Percentiles rank a stretch among this genome's conserved stretches.
Evolutionary conservation across 805 yeast species (phyloP).

Genomic region (Saturnispora halmiae): DNA sequence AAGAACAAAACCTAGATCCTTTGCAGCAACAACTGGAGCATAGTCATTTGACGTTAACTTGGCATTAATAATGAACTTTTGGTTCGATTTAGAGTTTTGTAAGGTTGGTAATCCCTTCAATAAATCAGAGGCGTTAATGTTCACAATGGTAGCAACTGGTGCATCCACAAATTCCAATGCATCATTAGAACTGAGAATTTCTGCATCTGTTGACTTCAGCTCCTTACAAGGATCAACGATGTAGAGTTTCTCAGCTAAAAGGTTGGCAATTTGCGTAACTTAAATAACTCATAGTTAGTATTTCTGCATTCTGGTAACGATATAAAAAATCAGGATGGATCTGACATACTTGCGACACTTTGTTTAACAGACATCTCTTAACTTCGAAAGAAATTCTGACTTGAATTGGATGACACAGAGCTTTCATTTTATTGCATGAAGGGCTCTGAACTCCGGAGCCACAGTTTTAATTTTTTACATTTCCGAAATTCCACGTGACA

Average conservation of each 20-base stretch:
- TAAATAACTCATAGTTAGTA: background rate
- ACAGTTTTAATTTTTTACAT: too few species aligned
- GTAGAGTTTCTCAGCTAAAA: slow-evolving; percentile 9
- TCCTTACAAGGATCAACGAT: slow-evolving; percentile 4
- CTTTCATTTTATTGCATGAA: slow-evolving; percentile 7
- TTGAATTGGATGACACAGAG: slow-evolving; percentile 5
- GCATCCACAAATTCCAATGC: slow-evolving; percentile 39
- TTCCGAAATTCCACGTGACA: slow-evolving; percentile 5
- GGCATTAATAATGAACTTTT: slow-evolving; percentile 50
- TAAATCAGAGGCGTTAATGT: slow-evolving; percentile 37
- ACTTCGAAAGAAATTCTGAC: background rate
- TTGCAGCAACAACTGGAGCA: slow-evolving; percentile 58
- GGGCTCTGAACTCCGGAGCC: slow-evolving; percentile 11
- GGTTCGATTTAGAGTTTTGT: slow-evolving; percentile 25
- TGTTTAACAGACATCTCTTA: slow-evolving; percentile 3
- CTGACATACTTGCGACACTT: slow-evolving; percentile 5
- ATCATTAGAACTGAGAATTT: slow-evolving; percentile 36
- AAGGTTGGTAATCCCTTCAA: slow-evolving; percentile 55
- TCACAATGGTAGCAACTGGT: slow-evolving; percentile 28
- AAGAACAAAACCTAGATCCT: slow-evolving; percentile 57
- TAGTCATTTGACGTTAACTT: slow-evolving; percentile 54
- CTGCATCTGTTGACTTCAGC: slow-evolving; percentile 8
- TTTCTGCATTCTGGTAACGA: too few species aligned
- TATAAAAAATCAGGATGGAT: background rate
- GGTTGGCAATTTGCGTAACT: slow-evolving; percentile 7